Conservation (phyloP, 192 early-diverging fungal species). For the Lunasporangiospora selenospora region DNA sequence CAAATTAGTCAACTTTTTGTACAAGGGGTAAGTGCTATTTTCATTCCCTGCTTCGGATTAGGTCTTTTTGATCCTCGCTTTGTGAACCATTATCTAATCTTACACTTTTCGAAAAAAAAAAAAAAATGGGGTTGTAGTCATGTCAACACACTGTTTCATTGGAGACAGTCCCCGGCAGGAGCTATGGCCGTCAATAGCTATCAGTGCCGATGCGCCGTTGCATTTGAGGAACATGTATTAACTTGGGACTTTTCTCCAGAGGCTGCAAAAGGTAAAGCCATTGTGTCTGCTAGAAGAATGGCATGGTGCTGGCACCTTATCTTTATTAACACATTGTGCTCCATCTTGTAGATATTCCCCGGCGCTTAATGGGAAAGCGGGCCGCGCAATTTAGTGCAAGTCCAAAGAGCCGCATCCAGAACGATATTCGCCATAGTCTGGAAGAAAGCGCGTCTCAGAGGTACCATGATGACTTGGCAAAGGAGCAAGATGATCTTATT, state of each 20-base stretch:
- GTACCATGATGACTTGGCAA: slow-evolving; percentile 17
- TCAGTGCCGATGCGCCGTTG: slow-evolving; percentile 50
- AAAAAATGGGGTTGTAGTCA: no score
- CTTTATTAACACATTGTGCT: no score
- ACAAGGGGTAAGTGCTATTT: slow-evolving; percentile 32
- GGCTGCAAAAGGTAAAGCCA: slow-evolving; percentile 34
- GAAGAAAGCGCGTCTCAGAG: slow-evolving; percentile 31
- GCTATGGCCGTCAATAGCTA: slow-evolving; percentile 47
- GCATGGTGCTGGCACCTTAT: not conserved
- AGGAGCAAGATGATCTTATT: slow-evolving; percentile 32
- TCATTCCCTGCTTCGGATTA: no score
- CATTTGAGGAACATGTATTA: slow-evolving; percentile 56
- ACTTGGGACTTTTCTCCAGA: slow-evolving; percentile 64
- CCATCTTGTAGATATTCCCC: no score
- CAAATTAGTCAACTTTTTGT: slow-evolving; percentile 42
- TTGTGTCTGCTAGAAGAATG: not conserved
- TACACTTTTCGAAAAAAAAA: no score
- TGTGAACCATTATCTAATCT: no score
- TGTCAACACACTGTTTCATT: no score
- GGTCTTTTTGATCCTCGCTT: no score
- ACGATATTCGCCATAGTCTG: slow-evolving; percentile 35
- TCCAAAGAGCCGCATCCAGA: slow-evolving; percentile 36
- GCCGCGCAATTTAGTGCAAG: slow-evolving; percentile 33
- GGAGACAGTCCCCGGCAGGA: no score
- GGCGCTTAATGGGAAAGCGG: no score